Base-by-base conservation (phyloP, 176 grass and related monocot genomes). In the Paspalum vaginatum region DNA sequence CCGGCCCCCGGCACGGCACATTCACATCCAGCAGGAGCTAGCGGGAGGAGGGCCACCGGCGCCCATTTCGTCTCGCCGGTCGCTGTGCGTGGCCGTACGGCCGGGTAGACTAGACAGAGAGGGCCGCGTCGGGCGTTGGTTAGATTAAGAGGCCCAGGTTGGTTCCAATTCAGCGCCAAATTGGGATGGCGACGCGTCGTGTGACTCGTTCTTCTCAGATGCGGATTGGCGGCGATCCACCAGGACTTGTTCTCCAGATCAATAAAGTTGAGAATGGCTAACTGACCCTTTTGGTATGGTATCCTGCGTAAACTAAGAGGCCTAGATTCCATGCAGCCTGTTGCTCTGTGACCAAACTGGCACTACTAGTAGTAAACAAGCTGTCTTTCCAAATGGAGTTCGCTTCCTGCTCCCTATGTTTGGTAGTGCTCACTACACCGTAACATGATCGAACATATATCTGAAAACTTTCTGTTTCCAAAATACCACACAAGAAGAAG, bases 271-370 rank as follows among this genome's bases (percentile, higher is more conserved):
- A n/a, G n/a, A 1, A 6, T n/a, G 80, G 1, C 49, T 50, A 22
- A 9, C 61, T 80, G 38, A 12, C 44, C 14, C 18, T 79, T 84
- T 79, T 8, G 75, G 75, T 68, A 53, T 8, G 75, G 75, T 68
- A 53, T 61, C 76, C 1, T 68, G 12, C 20, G 2, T 76, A 85
- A 75, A 80, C 55, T 32, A 81, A 70, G 4, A 45, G 25, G 69
- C 20, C 76, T 81, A 70, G 81, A 70, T 80, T 89, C 70, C 62
- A 8, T 25, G 57, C 54, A 18, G 9, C 48, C n/a, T n/a, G n/a
- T 39, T 12, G 32, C 32, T 32, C 32, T 32, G 70, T 7, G 26
- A 40, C 39, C 8, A 42, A 7, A 9, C 62, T 26, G 53, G 3
- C 51, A 5, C 9, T 6, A 18, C 22, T 5, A 11, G 57, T 6